These are phyloP conservation scores for Colletotrichum spinosum DNA, from an alignment of 2,329 filamentous ascomycete genomes.

Conservation along the genomic window DNA sequence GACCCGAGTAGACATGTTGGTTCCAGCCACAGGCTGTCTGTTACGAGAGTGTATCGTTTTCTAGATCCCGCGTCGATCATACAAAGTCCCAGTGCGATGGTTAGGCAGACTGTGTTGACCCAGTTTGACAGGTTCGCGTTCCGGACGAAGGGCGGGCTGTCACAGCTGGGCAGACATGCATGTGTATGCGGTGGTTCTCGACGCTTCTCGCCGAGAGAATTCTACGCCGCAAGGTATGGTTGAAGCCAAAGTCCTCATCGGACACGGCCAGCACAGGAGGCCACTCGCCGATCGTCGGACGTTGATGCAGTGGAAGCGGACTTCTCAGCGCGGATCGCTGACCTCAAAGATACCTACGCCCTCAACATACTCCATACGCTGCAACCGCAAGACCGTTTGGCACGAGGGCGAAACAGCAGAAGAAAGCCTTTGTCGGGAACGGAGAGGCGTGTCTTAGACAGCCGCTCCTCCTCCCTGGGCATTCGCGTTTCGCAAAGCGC, in stretches of 20 bases:
- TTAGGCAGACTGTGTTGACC: conserved; percentile 8
- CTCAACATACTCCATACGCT: conserved; percentile 2
- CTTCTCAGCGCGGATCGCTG: not conserved
- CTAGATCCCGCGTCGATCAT: conserved; percentile 33
- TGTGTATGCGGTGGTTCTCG: not conserved
- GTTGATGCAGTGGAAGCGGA: conserved; percentile 2
- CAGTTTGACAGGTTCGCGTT: conserved; percentile 13
- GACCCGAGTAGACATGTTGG: conserved; percentile 13
- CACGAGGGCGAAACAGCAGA: conserved; percentile 8
- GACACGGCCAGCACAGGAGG: not conserved
- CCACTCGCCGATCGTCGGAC: conserved; percentile 23
- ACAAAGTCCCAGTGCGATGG: conserved; percentile 16
- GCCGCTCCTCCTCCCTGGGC: not conserved
- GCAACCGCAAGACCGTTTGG: conserved; percentile 14
- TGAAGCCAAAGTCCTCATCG: not conserved
- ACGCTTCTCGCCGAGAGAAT: not conserved
- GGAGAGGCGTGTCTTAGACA: conserved; percentile 24
- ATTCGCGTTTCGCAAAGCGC: not conserved
- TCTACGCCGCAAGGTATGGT: not conserved
- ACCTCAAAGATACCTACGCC: not conserved
- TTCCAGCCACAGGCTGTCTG: conserved; percentile 18
- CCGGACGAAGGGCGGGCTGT: not conserved
- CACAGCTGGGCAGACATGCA: conserved; percentile 9
- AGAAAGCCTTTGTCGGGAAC: conserved; percentile 26
- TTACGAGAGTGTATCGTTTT: conserved; percentile 34